Base-by-base conservation (phyloP, 352 stramenopile species). In the Globisporangium echinulatum region DNA sequence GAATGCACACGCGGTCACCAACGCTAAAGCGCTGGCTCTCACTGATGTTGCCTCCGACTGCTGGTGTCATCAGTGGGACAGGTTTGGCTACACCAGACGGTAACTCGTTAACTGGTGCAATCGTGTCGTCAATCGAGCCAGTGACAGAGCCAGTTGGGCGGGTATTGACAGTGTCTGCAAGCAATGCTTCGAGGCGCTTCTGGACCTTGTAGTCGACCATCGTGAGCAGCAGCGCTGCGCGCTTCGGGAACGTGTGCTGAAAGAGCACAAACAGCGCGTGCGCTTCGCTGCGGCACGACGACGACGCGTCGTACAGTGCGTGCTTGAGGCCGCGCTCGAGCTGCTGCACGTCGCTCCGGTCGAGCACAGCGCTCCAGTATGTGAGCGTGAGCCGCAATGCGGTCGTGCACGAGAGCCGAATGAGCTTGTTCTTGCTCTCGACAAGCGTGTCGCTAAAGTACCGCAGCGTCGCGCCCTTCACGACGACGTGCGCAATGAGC, bases 151-250 rank as follows among this genome's bases (percentile, higher is more conserved):
- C 66, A 6, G 54, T 59, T 2, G 66, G 54, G 43, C 56, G 66
- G 25, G 52, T 58, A 15, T 62, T 58, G 11, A 13, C 43, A 6
- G 40, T 13, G 49, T 55, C 56, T 1, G 71, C 71, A 25, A 80
- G 70, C n/a, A 90, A 63, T 46, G 73, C 67, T 58, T 92, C 82
- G 8, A 94, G 79, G 13, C 85, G 80, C 58, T 85, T 85, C 61
- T 92, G 85, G 51, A 91, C 80, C 52, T 94, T 94, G 68, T 86
- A 88, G 62, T 94, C 85, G 40, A 92, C 68, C 47, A 83, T 66
- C 8, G 69, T 79, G 51, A 91, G 76, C 48, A 94, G 58, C 36
- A 87, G 50, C 10, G 77, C 63, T 25, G 82, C 82, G 37, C 79
- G 82, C 59, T 92, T 94, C 19, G 85, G 82, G 52, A 91, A 94